Base-by-base conservation (phyloP, 2,329 filamentous ascomycete species). In the Ascochyta pisi region DNA sequence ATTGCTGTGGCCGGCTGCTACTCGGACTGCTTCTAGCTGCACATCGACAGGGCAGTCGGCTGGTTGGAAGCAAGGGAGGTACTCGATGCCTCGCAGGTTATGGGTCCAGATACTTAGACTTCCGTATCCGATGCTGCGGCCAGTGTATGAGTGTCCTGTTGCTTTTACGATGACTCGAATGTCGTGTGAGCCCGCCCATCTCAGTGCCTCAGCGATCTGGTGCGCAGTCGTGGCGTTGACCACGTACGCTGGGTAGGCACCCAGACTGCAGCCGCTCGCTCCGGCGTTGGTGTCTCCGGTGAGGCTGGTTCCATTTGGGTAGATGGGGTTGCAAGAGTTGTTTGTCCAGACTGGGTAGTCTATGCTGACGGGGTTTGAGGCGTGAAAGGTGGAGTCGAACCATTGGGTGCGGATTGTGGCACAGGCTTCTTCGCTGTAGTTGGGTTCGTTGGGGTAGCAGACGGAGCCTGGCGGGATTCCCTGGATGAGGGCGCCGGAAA, bases 271-370 rank as follows among this genome's bases (percentile, higher is more conserved):
- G 8, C 68, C 65, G 16, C 53, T 61, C 10, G 52, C 46, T 8
- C 65, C 66, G 9, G 65, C 69, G 29, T 57, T 40, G 2, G 44
- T 16, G 42, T 69, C 67, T 1, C 69, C 65, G 16, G 61, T 70
- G 1, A 74, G 24, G 26, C 64, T 71, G 3, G 69, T 72, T 0
- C 70, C 70, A 38, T 74, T 72, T 1, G 58, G 62, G 26, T 55
- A 69, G 19, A 71, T 70, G 2, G 69, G 71, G 31, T 67, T 66
- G 54, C 69, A 73, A 5, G 64, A 64, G 29, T 73, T 67, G 52
- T 73, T 67, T 0, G 69, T 55, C 68, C 63, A 73, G 40, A 65
- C 49, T 1, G 66, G 68, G 40, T 67, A 69, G 48, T 67, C 70
- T 16, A 72, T 60, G 54, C 69, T 71, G 52, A 70, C 59, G 1